Evolutionary conservation across 148 eudicot species (phyloP), one percentile per base, ranked within the genome.

Genomic region (Camellia granthamiana): DNA sequence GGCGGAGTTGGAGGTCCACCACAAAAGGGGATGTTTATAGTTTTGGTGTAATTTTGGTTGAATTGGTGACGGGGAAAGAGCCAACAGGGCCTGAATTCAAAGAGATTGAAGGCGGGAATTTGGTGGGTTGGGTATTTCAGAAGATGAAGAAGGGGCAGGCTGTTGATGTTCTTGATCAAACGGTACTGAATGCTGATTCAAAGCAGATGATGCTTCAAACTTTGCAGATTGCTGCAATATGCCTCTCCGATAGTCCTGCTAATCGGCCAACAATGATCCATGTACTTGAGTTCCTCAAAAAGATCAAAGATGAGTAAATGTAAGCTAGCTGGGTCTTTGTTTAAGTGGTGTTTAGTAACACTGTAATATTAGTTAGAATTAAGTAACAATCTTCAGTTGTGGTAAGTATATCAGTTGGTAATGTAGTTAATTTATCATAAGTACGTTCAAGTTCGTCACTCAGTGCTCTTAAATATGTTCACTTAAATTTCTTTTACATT

Each of bases 61-160:
- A 89, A 69, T 66, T 89, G 83, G 83, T 87, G 63, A 89, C 89
- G 0, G 89, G 91, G 11, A 89, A 89, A 63, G 91, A 89, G 78
- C 91, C 91, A 10, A 89, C 91, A 0, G 91, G 91, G 7, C 91
- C 88, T 0, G 91, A 89, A 56, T 89, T 89, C 43, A 89, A 85
- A 66, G 91, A 89, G 14, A 68, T 81, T 4, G 91, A 89, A 78
- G 91, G 91, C 6, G 91, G 91, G 30, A 89, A 89, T 77, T 82
- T 89, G 84, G 91, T 87, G 2, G 91, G 91, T 1, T 89, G 91
- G 91, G 91, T 87, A 13, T 38, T 81, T 56, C 56, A 79, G 81
- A 89, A 87, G 81, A 77, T 89, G 42, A 83, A 87, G 85, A 82
- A 81, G 11, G 87, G 85, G 9, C 60, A 69, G 43, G 88, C 84